A percentile compares a stretch with the other conserved stretches of the same genome.
These are phyloP conservation scores for Lactarius indigo DNA, from an alignment of 768 basidiomycete species.

Conservation along the genomic window DNA sequence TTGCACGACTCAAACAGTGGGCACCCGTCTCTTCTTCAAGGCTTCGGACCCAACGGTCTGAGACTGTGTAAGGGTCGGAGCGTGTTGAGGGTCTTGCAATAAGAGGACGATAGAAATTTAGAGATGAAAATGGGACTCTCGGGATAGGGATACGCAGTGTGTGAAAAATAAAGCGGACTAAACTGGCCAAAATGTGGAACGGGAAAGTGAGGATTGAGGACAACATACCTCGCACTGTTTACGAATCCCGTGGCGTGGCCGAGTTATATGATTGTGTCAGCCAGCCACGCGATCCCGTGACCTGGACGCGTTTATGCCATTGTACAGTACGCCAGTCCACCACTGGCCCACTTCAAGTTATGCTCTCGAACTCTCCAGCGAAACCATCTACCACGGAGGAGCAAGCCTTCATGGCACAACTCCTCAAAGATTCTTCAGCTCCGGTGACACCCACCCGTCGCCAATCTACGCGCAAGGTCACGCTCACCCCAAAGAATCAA, in stretches of 20 bases:
- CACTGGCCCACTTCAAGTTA: not conserved
- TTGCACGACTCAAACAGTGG: constrained; percentile 45
- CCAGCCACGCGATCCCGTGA: constrained; percentile 21
- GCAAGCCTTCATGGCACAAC: constrained; percentile 51
- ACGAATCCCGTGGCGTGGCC: not conserved
- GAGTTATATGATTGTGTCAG: constrained; percentile 10
- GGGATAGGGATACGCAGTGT: constrained; percentile 68
- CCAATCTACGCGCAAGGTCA: not conserved
- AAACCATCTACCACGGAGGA: constrained; percentile 45
- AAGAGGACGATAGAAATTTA: constrained; percentile 45
- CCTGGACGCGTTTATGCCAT: not conserved
- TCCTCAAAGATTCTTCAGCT: constrained; percentile 42
- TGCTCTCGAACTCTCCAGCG: constrained; percentile 35
- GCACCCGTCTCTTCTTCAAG: constrained; percentile 87
- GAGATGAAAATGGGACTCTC: constrained; percentile 41
- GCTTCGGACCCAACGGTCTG: constrained; percentile 73
- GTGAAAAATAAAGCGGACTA: constrained; percentile 64
- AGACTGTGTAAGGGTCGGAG: constrained; percentile 48
- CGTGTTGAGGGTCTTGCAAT: constrained; percentile 31
- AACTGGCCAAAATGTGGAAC: constrained; percentile 51
- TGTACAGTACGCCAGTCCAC: not conserved
- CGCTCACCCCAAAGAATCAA: not conserved
- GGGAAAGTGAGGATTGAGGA: constrained; percentile 53
- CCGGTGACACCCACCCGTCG: constrained; percentile 28
- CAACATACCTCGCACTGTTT: constrained; percentile 5